These are phyloP conservation scores for Rhodotorula sp. DNA, from an alignment of 1,284 basidiomycete species.

Conservation along the genomic window DNA sequence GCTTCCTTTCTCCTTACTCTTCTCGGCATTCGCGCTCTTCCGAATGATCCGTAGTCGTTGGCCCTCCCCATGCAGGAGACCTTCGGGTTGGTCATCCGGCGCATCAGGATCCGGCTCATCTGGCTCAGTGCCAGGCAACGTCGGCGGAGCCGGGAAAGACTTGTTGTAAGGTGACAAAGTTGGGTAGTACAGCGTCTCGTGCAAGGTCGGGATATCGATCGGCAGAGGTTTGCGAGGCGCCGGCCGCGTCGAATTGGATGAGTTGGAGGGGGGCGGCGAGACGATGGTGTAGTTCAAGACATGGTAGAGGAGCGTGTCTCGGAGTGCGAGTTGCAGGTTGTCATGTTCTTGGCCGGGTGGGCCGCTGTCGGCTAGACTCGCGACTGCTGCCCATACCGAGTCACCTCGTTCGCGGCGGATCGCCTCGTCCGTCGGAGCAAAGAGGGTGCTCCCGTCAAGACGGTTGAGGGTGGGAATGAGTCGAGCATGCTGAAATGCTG, in stretches of 20 bases:
- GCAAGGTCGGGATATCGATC: conserved; percentile 67
- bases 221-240: conserved; percentile 59
- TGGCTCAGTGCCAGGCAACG: conserved; percentile 35
- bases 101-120: conserved; percentile 36
- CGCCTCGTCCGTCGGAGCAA: conserved; percentile 93
- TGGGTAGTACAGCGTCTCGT: conserved; percentile 58
- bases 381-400: conserved; percentile 18
- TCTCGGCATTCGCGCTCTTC: conserved; percentile 52
- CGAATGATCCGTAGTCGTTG: conserved; percentile 62
- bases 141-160: conserved; percentile 33
- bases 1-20: conserved; percentile 45
- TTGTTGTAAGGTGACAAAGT: conserved; percentile 51
- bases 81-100: conserved; percentile 52
- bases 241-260: conserved; percentile 49
- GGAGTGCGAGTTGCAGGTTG: conserved; percentile 78
- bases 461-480: conserved; percentile 88
- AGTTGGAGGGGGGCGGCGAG: conserved; percentile 35
- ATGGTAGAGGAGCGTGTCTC: conserved; percentile 93
- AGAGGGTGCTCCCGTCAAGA: conserved; percentile 77
- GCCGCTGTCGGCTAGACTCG: neutral
- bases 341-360: conserved; percentile 53
- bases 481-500: conserved; percentile 77
- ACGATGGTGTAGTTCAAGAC: conserved; percentile 79
- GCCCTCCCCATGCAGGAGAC: conserved; percentile 74
- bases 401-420: conserved; percentile 53